These are phyloP conservation scores for Xerocomus brunneocitrinus DNA, from an alignment of 768 basidiomycete genomes.

Conservation along the genomic window DNA sequence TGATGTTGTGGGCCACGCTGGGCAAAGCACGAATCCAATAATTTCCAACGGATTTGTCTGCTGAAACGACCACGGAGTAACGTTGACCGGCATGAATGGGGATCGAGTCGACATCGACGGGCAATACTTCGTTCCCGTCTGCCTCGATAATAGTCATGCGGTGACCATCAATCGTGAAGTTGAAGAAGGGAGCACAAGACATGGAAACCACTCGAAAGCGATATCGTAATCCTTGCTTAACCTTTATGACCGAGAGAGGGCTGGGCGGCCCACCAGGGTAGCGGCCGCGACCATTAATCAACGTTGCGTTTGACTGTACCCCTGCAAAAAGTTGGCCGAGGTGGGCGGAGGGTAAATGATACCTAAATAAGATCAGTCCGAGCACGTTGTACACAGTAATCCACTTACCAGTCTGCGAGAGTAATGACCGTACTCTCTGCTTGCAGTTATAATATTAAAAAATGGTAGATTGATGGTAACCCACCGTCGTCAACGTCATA, in stretches of 20 bases:
- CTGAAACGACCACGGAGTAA: background rate
- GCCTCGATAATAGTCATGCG: background rate
- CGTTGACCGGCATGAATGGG: background rate
- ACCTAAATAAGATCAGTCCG: conserved; percentile 23
- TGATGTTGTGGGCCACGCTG: background rate
- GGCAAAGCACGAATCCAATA: background rate
- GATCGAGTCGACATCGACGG: background rate
- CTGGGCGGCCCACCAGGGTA: background rate
- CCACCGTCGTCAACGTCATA: conserved; percentile 34
- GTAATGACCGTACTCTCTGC: conserved; percentile 19
- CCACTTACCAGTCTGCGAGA: conserved; percentile 39
- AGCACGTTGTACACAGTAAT: background rate
- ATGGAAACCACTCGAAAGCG: background rate
- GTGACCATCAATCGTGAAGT: background rate
- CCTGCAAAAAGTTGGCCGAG: conserved; percentile 8
- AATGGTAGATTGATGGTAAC: background rate
- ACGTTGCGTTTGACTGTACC: conserved; percentile 31
- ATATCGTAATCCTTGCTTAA: background rate
- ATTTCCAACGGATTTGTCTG: background rate
- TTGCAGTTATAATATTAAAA: background rate
- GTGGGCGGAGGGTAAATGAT: conserved; percentile 26
- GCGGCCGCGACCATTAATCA: conserved; percentile 27
- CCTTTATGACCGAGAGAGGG: background rate
- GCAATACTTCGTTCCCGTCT: background rate
- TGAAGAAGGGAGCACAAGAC: background rate